phyloP scores from a whole-genome alignment of 2,329 filamentous ascomycete species.

The Phaeosphaeriaceae sp. region DNA sequence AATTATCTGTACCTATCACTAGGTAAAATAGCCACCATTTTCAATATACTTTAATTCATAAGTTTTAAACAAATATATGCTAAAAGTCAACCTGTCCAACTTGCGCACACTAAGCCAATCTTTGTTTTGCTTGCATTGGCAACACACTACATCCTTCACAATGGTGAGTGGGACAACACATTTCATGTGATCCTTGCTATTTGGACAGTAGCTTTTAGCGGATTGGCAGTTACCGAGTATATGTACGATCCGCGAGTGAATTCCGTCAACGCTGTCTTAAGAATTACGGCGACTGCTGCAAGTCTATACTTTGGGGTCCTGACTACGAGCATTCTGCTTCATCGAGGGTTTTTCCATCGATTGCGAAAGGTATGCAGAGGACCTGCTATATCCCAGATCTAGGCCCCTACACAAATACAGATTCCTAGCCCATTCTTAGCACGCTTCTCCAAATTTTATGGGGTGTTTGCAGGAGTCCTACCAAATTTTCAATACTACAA shows the following conservation, averaged over 20 bases:
- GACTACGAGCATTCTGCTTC: slow-evolving; percentile 44
- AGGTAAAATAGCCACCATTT: too few species aligned
- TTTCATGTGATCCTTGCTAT: slow-evolving; percentile 18
- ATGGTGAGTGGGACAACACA: slow-evolving; percentile 32
- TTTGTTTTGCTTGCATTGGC: slow-evolving; percentile 27
- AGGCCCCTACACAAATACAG: slow-evolving; percentile 3
- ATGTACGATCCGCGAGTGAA: slow-evolving; percentile 12
- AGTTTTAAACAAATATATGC: too few species aligned
- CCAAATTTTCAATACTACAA: slow-evolving; percentile 33
- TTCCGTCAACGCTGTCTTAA: slow-evolving; percentile 14
- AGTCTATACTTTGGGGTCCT: slow-evolving; percentile 31
- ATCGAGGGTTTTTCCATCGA: slow-evolving; percentile 51
- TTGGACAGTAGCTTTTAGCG: slow-evolving; percentile 24
- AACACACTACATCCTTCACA: slow-evolving; percentile 30
- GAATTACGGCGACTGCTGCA: slow-evolving; percentile 14
- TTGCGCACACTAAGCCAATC: slow-evolving; percentile 28
- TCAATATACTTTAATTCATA: too few species aligned
- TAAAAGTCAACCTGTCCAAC: slow-evolving; percentile 6
- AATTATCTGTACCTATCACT: too few species aligned
- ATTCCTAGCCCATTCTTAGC: slow-evolving; percentile 50
- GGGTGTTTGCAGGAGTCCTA: slow-evolving; percentile 30
- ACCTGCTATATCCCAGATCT: neutral
- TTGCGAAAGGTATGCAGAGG: slow-evolving; percentile 33
- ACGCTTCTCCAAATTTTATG: slow-evolving; percentile 49
- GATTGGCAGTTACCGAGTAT: slow-evolving; percentile 25